Base-by-base conservation (phyloP, 148 eudicot species). In the Oxyria digyna region DNA sequence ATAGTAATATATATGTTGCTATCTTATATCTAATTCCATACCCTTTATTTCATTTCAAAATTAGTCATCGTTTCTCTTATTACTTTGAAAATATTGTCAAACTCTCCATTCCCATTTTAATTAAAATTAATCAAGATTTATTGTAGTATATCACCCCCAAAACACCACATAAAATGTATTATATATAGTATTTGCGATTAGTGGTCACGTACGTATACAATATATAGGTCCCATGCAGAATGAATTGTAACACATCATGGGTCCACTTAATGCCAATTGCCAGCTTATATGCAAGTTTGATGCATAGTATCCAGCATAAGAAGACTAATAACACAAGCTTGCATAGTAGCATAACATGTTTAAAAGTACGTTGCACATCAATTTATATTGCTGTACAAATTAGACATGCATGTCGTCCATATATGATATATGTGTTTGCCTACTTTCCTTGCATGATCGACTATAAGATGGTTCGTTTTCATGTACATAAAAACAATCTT, bases 301-400 rank as follows among this genome's bases (percentile, higher is more conserved):
- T 59, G 38, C 65, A 31, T 59, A 59, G 65, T 27, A 59, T 29
- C 20, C 38, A 31, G 65, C 65, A 59, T 59, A 59, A 59, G 37
- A 59, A 13, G 62, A 52, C 62, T 24, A 52, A 52, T 31, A 52
- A 18, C 11, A 52, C 31, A 14, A 13, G 12, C 29, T 59, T 59
- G 37, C 41, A 26, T 31, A 59, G 3, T 38, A 29, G 37, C 41
- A 26, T 31, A 59, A 0, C 65, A 29, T 59, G 31, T 24, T 45
- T 11, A 23, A 12, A 20, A 12, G 6, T 2, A 49, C 4, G 8
- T 29, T 29, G 38, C 37, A 59, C 65, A 12, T 54, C 23, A 24
- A 54, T 59, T 29, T 3, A 35, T 35, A 35, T 29, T 12, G 31
- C 12, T 59, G 18, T 59, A 59, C 65, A 27, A 59, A n/a, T n/a